These are phyloP conservation scores for Lizonia empirigonia DNA, from an alignment of 2,329 filamentous ascomycete species.

Conservation along the genomic window DNA sequence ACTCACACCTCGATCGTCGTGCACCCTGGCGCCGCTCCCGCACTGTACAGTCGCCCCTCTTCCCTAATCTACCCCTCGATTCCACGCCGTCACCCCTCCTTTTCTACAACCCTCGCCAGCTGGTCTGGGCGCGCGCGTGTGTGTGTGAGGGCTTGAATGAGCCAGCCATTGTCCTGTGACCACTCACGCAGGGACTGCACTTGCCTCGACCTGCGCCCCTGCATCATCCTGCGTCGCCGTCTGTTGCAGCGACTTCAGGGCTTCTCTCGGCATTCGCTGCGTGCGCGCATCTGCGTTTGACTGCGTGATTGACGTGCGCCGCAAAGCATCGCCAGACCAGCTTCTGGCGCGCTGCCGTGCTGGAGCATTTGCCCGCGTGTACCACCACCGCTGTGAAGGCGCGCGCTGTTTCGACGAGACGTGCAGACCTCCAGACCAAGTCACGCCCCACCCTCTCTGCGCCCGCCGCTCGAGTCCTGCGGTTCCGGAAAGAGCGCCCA, in stretches of 20 bases:
- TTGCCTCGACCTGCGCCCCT: slow-evolving; percentile 24
- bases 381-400: slow-evolving; percentile 19
- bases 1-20: slow-evolving; percentile 8
- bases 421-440: slow-evolving; percentile 27
- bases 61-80: slow-evolving; percentile 23
- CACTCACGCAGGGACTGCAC: slow-evolving; percentile 26
- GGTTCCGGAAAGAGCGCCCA: slow-evolving; percentile 42
- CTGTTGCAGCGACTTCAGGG: slow-evolving; percentile 15
- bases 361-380: slow-evolving; percentile 20
- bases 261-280: slow-evolving; percentile 1
- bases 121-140: slow-evolving; percentile 31
- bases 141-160: slow-evolving; percentile 39
- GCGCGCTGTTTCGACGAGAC: slow-evolving; percentile 23
- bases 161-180: slow-evolving; percentile 35
- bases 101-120: slow-evolving; percentile 24
- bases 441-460: too few species aligned
- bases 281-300: slow-evolving; percentile 10
- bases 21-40: slow-evolving; percentile 3
- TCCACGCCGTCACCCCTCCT: slow-evolving; percentile 23
- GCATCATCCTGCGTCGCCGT: slow-evolving; percentile 20
- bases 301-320: slow-evolving; percentile 17
- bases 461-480: slow-evolving; percentile 29
- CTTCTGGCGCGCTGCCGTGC: slow-evolving; percentile 14
- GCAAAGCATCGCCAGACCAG: slow-evolving; percentile 22
- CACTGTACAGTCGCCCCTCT: slow-evolving; percentile 12